These are phyloP conservation scores for Pistacia vera DNA, from an alignment of 345 rosid genomes.

Conservation along the genomic window DNA sequence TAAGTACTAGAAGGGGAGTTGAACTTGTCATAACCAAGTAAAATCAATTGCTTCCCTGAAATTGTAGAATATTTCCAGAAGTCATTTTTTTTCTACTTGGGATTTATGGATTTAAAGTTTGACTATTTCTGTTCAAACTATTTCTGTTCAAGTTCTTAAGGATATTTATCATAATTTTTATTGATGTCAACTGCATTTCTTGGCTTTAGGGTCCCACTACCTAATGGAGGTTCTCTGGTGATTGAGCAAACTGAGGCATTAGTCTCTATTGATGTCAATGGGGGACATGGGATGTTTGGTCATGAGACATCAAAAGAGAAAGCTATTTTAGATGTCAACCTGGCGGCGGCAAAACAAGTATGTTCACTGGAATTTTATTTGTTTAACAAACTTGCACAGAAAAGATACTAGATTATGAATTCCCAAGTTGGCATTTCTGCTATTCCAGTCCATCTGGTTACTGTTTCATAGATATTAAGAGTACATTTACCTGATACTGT, in stretches of 20 bases:
- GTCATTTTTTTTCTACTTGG: not conserved
- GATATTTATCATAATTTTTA: not conserved
- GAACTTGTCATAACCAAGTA: not conserved
- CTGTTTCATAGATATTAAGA: not conserved
- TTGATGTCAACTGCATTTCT: slow-evolving; percentile 17
- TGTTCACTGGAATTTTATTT: slow-evolving; percentile 21
- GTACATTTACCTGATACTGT: not conserved
- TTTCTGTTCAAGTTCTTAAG: not conserved
- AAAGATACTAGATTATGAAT: slow-evolving; percentile 3
- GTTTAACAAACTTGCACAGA: not conserved
- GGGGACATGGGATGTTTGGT: slow-evolving; percentile 96
- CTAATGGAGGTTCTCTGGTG: slow-evolving; percentile 91
- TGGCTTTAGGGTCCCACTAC: slow-evolving; percentile 77
- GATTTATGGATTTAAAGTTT: not conserved
- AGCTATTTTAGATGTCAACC: slow-evolving; percentile 91
- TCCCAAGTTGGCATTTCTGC: not conserved
- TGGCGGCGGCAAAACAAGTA: slow-evolving; percentile 93
- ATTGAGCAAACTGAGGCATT: slow-evolving; percentile 99
- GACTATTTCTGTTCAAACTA: too few species aligned
- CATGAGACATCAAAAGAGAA: slow-evolving; percentile 87
- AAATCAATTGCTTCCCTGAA: not conserved
- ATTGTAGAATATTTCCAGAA: not conserved
- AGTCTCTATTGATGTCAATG: slow-evolving; percentile 97
- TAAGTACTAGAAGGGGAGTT: not conserved
- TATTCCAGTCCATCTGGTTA: not conserved